Conservation (phyloP, 78 protist genomes). For the Dictyostelium firmibasis region DNA sequence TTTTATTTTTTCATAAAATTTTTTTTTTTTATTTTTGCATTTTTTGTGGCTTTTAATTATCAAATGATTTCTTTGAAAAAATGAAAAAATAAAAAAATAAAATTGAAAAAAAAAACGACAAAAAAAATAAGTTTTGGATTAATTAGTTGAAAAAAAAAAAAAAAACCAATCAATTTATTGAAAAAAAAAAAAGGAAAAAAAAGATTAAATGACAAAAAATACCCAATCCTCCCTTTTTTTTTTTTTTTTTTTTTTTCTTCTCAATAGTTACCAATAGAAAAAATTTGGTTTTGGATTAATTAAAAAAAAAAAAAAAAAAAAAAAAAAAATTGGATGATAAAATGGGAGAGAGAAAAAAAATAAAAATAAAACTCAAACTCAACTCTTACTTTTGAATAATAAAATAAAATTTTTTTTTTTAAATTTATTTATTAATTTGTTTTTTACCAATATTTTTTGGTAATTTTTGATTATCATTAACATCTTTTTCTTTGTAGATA, state of each 20-base stretch:
- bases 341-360: no score
- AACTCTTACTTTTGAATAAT: no score
- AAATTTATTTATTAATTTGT: not conserved
- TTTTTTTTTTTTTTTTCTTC: no score
- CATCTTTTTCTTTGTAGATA: constrained; percentile 81
- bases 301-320: not conserved
- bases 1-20: not conserved
- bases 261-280: no score
- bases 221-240: not conserved
- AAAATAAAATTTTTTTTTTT: not conserved
- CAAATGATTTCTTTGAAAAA: not conserved
- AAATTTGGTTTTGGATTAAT: not conserved
- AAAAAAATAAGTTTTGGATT: no score
- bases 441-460: constrained; percentile 7
- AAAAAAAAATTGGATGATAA: not conserved
- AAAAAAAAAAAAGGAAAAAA: not conserved
- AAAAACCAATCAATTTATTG: not conserved
- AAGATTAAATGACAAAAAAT: not conserved
- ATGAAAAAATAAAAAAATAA: not conserved
- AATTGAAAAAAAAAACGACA: no score
- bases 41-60: not conserved
- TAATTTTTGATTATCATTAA: not conserved
- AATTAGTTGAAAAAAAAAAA: not conserved
- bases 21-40: not conserved
- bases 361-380: no score